Evolutionary conservation across 2,329 filamentous ascomycete species (phyloP).

Genomic region (Fusarium heterosporum): DNA sequence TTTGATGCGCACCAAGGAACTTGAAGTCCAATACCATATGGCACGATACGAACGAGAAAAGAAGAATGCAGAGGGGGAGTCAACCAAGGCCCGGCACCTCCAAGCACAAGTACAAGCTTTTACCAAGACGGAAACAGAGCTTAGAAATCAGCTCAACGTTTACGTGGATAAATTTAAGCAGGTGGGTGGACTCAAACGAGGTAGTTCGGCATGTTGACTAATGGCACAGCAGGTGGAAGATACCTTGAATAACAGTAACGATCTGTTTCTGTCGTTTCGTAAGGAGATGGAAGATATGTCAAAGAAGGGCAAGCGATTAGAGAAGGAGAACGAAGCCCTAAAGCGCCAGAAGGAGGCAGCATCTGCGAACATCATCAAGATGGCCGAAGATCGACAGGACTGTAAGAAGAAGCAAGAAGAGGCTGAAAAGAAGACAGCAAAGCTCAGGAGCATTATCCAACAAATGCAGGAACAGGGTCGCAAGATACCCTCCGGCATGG

Average conservation of each 20-base stretch:
- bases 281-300: conserved; percentile 99
- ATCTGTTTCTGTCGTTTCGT: conserved; percentile 94
- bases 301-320: conserved; percentile 95
- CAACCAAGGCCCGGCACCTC: conserved; percentile 82
- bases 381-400: conserved; percentile 94
- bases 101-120: conserved; percentile 95
- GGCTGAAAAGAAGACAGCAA: conserved; percentile 80
- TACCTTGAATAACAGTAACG: conserved; percentile 97
- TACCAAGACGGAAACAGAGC: conserved; percentile 93
- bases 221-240: conserved; percentile 82
- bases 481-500: conserved; percentile 75
- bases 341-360: conserved; percentile 94
- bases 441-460: conserved; percentile 93
- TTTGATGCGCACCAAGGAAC: conserved; percentile 90
- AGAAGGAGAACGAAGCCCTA: conserved; percentile 93
- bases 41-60: conserved; percentile 90
- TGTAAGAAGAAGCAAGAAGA: conserved; percentile 74
- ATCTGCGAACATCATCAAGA: conserved; percentile 93
- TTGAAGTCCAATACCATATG: conserved; percentile 93
- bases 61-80: conserved; percentile 86
- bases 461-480: conserved; percentile 96
- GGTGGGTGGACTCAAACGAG: conserved; percentile 66
- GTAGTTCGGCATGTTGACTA: conserved; percentile 43
- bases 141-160: conserved; percentile 94
- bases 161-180: conserved; percentile 99